phyloP scores from a whole-genome alignment of 1,284 basidiomycete genomes.

The Marasmius fiardii region DNA sequence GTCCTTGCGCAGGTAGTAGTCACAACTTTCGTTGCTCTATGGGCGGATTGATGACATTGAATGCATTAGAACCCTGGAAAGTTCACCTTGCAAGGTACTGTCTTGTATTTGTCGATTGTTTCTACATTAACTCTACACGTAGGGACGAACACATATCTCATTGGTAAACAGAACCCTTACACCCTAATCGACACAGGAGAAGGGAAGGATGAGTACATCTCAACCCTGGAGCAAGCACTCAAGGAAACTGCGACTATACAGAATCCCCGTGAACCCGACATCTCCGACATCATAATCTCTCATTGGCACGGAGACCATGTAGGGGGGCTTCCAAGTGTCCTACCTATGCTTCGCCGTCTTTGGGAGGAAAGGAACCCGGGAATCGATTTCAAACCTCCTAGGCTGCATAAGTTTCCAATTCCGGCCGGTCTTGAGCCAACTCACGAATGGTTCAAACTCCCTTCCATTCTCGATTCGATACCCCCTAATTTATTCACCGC shows the following conservation, averaged over 20 bases:
- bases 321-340: constrained; percentile 72
- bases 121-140: not conserved
- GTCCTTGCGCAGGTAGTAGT: constrained; percentile 67
- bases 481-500: constrained; percentile 42
- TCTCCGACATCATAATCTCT: constrained; percentile 87
- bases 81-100: constrained; percentile 83
- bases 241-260: constrained; percentile 27
- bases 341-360: constrained; percentile 59
- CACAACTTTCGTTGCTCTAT: not conserved
- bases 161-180: constrained; percentile 68
- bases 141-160: constrained; percentile 93
- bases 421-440: constrained; percentile 19
- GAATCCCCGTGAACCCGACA: constrained; percentile 38
- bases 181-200: constrained; percentile 91
- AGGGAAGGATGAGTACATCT: constrained; percentile 67
- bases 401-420: constrained; percentile 68
- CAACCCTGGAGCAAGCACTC: constrained; percentile 62
- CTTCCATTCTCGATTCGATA: constrained; percentile 40
- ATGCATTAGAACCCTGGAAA: constrained; percentile 77
- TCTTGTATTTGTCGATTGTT: not conserved
- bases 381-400: constrained; percentile 54
- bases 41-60: constrained; percentile 2
- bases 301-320: constrained; percentile 92
- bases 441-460: constrained; percentile 29
- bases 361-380: constrained; percentile 48